Evolutionary conservation across 345 rosid species (phyloP), one percentile per base, ranked within the genome.

Genomic region (Zanthoxylum bungeanum): DNA sequence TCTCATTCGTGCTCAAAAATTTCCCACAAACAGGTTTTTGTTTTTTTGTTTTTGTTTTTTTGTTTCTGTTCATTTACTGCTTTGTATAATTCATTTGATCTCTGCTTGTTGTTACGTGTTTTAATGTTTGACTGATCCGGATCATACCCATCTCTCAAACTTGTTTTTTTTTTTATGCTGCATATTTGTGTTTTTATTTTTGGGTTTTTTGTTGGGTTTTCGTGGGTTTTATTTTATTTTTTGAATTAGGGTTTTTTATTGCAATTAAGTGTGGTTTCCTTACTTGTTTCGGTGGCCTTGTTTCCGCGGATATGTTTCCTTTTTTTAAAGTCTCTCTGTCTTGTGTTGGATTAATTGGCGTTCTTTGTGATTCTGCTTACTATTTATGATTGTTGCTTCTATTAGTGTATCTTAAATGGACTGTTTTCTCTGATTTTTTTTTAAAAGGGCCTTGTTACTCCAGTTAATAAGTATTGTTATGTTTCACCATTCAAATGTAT

Each of bases 201-300:
- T 40, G 40, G 56, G 53, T n/a, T n/a, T n/a, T n/a, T n/a, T n/a
- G n/a, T n/a, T n/a, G 66, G n/a, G 66, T 46, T 60, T 60, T 70
- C 22, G 12, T 33, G 59, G 58, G 57, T 70, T 70, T 58, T 30
- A 22, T 21, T 55, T 50, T 51, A 2, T 37, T 37, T 27, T 19
- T 47, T 7, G 28, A 44, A 30, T 46, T 58, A 59, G 73, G 73
- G 46, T 70, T 44, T 70, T 17, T 12, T 57, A 1, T 58, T 53
- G 16, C 36, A 17, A 36, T 68, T 68, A 21, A 22, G 2, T 53
- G 9, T n/a, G 40, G 42, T 24, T 52, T 68, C 9, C 7, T 53
- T 68, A 1, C 4, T 68, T 34, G 49, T 37, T 9, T 24, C 17
- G 4, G 50, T 24, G 34, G 9, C 22, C 19, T 57, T 47, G 33